These are phyloP conservation scores for Penicillium sp. DNA, from an alignment of 2,329 filamentous ascomycete genomes.

Conservation along the genomic window DNA sequence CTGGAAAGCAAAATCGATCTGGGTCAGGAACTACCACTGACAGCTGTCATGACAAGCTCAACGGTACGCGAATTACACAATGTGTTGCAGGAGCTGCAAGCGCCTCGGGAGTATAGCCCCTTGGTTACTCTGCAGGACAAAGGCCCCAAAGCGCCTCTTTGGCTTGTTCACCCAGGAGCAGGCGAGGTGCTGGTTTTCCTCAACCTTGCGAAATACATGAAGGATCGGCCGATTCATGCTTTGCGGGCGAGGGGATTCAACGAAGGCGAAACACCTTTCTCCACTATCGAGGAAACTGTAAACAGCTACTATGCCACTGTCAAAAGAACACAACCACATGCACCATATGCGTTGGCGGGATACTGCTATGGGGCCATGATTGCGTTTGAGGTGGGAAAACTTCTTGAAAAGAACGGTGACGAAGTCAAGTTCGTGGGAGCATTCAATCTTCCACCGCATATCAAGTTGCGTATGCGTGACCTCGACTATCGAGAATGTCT, in stretches of 20 bases:
- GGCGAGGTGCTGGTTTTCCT: conserved; percentile 45
- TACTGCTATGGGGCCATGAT: conserved; percentile 55
- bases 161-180: conserved; percentile 41
- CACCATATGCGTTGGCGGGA: conserved; percentile 56
- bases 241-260: conserved; percentile 20
- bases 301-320: conserved; percentile 46
- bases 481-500: conserved; percentile 43
- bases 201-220: conserved; percentile 24
- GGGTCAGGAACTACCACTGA: conserved; percentile 38
- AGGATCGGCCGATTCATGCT: conserved; percentile 18
- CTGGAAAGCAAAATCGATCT: conserved; percentile 33
- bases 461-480: conserved; percentile 46
- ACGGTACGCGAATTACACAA: conserved; percentile 29
- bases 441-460: conserved; percentile 54
- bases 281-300: conserved; percentile 42
- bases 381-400: conserved; percentile 54
- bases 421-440: conserved; percentile 48
- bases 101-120: conserved; percentile 28
- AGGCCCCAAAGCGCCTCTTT: conserved; percentile 32
- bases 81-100: conserved; percentile 20
- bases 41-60: conserved; percentile 33
- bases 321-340: conserved; percentile 45
- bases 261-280: conserved; percentile 39
- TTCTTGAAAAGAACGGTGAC: conserved; percentile 41
- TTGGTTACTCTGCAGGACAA: conserved; percentile 30